Evolutionary conservation across 129 eudicot genomes (phyloP), one percentile per base, ranked within the genome.

Genomic region (Centella asiatica): DNA sequence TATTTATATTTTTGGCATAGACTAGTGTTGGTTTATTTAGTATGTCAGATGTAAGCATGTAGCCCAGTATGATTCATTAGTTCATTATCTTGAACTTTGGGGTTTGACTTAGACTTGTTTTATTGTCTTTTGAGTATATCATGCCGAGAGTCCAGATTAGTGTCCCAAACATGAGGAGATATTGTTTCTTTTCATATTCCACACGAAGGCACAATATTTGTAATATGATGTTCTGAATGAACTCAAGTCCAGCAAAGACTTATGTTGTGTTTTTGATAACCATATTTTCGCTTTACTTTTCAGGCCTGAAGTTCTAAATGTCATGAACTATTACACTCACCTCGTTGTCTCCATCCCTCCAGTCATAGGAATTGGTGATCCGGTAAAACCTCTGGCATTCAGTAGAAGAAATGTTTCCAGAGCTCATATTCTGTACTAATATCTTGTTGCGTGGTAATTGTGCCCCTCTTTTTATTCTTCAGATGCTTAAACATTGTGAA

Each of bases 271-370:
- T 34, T 48, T 31, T 48, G 5, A 26, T 28, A 44, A 14, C 29
- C 3, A 49, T 2, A 25, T 53, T 10, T 37, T 47, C 17, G 57
- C 31, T 37, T 1, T 27, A 28, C 17, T 58, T 77, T 68, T 57
- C 79, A 90, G 97, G 72, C 72, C 39, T 69, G 89, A 86, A 68
- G 76, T 83, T 45, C 60, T 90, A 7, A 62, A 79, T 66, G 66
- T 60, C 49, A 13, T 84, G 81, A 90, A 78, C 37, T 51, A 69
- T 36, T 83, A 76, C 66, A 83, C 87, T 0, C 97, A 90, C 69
- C 80, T 90, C 37, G 73, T 86, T 44, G 70, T 90, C 65, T 83
- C 95, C 64, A 55, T 86, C 32, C 95, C 97, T 37, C 83, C 97
- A 44, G 65, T 66, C 68, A 69, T 64, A 50, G 82, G 72, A 62